Evolutionary conservation across 2,329 filamentous ascomycete species (phyloP).

Genomic region (Byssoonygena ceratinophila): DNA sequence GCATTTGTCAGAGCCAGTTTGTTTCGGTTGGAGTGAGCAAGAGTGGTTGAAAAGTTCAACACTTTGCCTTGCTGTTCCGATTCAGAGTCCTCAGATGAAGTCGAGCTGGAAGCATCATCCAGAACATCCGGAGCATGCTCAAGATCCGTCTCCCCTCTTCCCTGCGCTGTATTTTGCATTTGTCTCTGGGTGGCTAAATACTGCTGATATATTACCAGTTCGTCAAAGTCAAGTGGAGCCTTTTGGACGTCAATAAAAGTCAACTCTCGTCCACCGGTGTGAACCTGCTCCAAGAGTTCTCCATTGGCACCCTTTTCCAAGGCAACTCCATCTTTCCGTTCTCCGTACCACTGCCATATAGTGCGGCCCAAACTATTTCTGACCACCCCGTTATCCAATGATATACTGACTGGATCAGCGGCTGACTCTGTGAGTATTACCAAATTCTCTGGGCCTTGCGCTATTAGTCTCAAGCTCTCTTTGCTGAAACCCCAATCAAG

Average conservation of each 20-base stretch:
- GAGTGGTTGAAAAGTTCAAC: conserved; percentile 73
- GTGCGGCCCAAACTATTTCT: conserved; percentile 56
- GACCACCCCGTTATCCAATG: conserved; percentile 19
- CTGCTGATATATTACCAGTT: conserved; percentile 76
- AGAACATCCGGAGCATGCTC: conserved; percentile 61
- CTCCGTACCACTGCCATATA: conserved; percentile 71
- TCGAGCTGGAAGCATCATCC: conserved; percentile 76
- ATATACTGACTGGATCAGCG: conserved; percentile 20
- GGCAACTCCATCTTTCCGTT: conserved; percentile 53
- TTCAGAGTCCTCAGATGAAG: conserved; percentile 80
- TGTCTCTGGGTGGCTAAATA: conserved; percentile 83
- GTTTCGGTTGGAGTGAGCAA: conserved; percentile 73
- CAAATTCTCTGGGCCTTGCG: conserved; percentile 66
- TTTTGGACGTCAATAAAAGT: conserved; percentile 52
- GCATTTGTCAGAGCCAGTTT: conserved; percentile 80
- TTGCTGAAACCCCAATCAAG: conserved; percentile 93
- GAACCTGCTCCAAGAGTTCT: conserved; percentile 56
- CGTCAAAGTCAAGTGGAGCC: conserved; percentile 60
- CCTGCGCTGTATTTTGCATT: conserved; percentile 68
- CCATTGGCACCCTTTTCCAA: conserved; percentile 45
- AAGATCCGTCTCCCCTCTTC: conserved; percentile 54
- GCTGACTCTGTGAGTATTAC: conserved; percentile 67
- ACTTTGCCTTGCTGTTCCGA: conserved; percentile 84
- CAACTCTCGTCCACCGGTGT: conserved; percentile 53
- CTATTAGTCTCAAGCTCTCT: conserved; percentile 62